phyloP scores from a whole-genome alignment of 2,329 filamentous ascomycete genomes.

The Claviceps capensis region DNA sequence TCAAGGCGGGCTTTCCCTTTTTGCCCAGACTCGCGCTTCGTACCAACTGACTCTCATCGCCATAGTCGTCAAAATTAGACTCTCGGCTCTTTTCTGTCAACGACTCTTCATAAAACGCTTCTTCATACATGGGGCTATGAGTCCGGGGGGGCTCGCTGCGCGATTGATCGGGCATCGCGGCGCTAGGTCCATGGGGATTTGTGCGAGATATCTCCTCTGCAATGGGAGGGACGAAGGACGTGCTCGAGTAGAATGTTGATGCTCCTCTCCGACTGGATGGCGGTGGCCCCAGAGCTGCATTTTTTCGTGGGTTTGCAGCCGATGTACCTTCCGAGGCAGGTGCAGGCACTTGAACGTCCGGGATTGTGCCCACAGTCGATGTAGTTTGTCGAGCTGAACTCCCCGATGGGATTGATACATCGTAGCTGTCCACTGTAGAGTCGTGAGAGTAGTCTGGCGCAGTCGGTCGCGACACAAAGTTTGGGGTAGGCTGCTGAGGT shows the following conservation, averaged over 20 bases:
- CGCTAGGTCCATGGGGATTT: conserved; percentile 50
- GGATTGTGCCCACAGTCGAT: conserved; percentile 42
- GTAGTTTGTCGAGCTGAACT: conserved; percentile 36
- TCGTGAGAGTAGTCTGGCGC: conserved; percentile 22
- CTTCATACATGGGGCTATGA: conserved; percentile 30
- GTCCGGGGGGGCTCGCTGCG: conserved; percentile 31
- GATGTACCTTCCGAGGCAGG: conserved; percentile 18
- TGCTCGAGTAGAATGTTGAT: conserved; percentile 51
- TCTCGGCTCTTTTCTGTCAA: conserved; percentile 30
- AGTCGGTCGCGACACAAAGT: conserved; percentile 24
- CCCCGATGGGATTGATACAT: conserved; percentile 32
- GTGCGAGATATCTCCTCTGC: conserved; percentile 53
- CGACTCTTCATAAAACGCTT: conserved; percentile 36
- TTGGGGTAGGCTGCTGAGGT: conserved; percentile 40
- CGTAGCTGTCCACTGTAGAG: conserved; percentile 16
- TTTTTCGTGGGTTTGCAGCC: conserved; percentile 27
- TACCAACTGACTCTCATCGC: conserved; percentile 44
- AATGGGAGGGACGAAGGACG: conserved; percentile 60
- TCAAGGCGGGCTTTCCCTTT: conserved; percentile 42
- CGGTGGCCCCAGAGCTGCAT: conserved; percentile 43
- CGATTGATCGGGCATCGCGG: conserved; percentile 58
- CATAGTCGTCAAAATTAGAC: conserved; percentile 30
- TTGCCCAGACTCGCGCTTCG: conserved; percentile 49
- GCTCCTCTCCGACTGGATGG: conserved; percentile 45
- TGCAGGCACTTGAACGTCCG: conserved; percentile 41